A percentile compares a stretch with the other conserved stretches of the same genome.
Conservation (phyloP, 148 eudicot genomes). For the Bassia scoparia region DNA sequence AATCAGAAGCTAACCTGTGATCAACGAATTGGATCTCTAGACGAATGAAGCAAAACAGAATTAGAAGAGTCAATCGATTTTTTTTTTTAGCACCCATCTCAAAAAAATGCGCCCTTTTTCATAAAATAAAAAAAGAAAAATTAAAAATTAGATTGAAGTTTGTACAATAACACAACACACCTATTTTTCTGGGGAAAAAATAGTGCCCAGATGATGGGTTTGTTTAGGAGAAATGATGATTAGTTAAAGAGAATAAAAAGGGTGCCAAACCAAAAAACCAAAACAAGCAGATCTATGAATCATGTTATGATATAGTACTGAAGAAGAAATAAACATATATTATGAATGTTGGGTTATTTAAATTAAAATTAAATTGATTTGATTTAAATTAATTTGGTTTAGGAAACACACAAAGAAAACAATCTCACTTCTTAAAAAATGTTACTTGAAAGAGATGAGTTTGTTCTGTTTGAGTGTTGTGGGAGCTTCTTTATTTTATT, state of each 20-base stretch:
- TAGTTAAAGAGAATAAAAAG: not conserved
- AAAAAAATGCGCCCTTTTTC: not conserved
- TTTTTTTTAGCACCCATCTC: slow-evolving; percentile 37
- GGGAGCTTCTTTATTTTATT: no score
- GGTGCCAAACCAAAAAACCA: not conserved
- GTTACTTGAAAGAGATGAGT: no score
- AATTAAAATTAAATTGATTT: no score
- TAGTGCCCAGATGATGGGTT: not conserved
- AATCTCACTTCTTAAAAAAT: no score
- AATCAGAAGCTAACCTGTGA: slow-evolving; percentile 28
- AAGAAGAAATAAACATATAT: not conserved
- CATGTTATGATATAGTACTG: not conserved
- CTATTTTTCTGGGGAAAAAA: not conserved
- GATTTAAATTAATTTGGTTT: no score
- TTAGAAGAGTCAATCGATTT: slow-evolving; percentile 29
- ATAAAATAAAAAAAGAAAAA: no score
- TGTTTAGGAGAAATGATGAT: not conserved
- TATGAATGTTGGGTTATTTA: no score
- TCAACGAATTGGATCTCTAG: slow-evolving; percentile 22
- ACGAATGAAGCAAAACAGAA: slow-evolving; percentile 22
- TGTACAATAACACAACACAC: slow-evolving; percentile 16
- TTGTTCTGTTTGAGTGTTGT: no score
- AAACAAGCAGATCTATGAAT: slow-evolving; percentile 19
- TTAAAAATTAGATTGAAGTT: slow-evolving; percentile 1
- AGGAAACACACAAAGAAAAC: no score